Base-by-base conservation (phyloP, 2,329 filamentous ascomycete genomes). In the Alternaria sp. region DNA sequence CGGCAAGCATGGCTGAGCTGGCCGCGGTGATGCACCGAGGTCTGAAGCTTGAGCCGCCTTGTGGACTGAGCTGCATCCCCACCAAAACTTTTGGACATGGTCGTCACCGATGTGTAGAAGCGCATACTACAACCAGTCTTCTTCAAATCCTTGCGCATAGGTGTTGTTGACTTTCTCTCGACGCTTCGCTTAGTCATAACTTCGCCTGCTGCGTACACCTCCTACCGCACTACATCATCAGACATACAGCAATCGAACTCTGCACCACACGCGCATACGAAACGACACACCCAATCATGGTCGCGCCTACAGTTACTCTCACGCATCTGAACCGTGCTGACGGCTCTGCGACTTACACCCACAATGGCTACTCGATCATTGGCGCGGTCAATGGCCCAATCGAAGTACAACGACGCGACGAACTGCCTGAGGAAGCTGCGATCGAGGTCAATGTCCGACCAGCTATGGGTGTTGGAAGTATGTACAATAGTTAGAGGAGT, bases 381-480 rank as follows among this genome's bases (percentile, higher is more conserved):
- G 92, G 91, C 57, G 90, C 92, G 14, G 93, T 97, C 68, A 98
- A 97, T 80, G 95, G 94, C 0, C 95, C 95, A 16, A 88, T 98
- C 68, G 95, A 99, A 82, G 92, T 94, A 16, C 89, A 89, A 70
- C 88, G 94, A 72, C 89, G 92, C 72, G 94, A 99, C 76, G 93
- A 98, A 78, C 88, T 95, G 68, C 91, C 95, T 8, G 94, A 97
- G 79, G 93, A 97, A 82, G 93, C 94, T 28, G 88, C 90, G 51
- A 85, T 99, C 67, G 95, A 98, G 80, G 92, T 99, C 59, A 89
- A 94, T 76, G 87, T 99, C 66, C 89, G 95, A 77, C 94, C 94
- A 50, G 90, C 91, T 36, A 89, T 90, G 65, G 94, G 94, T 16
- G 89, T 95, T 46, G 93, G 92, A 83, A 91, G 93, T 49, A 41